Evolutionary conservation across 352 stramenopile species (phyloP), one percentile per base, ranked within the genome.

Genomic region (Phytophthora pistaciae): DNA sequence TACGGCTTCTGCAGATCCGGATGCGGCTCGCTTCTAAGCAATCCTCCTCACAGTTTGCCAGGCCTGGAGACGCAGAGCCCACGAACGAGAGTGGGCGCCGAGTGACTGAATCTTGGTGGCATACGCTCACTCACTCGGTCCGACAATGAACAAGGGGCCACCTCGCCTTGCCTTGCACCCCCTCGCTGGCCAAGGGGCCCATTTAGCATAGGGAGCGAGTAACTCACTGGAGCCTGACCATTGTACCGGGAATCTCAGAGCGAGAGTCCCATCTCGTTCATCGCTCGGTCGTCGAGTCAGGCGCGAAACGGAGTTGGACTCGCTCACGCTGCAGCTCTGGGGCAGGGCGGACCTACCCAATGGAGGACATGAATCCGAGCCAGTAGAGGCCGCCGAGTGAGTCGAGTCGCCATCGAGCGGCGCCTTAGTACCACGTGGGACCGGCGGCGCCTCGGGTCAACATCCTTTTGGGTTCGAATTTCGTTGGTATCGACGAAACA

Each of bases 381-480:
- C 33, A 40, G 33, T 40, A 42, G 13, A 42, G 3, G 10, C 36
- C 36, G 13, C 18, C 36, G 36, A 42, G 10, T 16, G 36, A 42
- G 9, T 42, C 36, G 36, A 42, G 36, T 16, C 7, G 36, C 36
- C 11, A 42, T 42, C 61, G 29, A 20, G 21, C 38, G 9, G 21
- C 11, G 56, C 25, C 67, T 69, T 73, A 72, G 67, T 78, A 60
- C 66, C 36, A 69, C 61, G 72, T 73, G 57, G 66, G 62, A 78
- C 44, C 6, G 7, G 49, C 10, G 33, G 10, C 46, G n/a, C 36
- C 31, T 62, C 33, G 56, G 29, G 20, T 68, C 31, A 44, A 46
- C 14, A 48, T 48, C 60, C 31, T 31, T 56, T 58, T 29, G 29
- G 46, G 13, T 64, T 74, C 60, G 70, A 72, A 68, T 71, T 67